Evolutionary conservation across 1,284 basidiomycete genomes (phyloP), one percentile per base, ranked within the genome.

Genomic region (Malassezia equina): DNA sequence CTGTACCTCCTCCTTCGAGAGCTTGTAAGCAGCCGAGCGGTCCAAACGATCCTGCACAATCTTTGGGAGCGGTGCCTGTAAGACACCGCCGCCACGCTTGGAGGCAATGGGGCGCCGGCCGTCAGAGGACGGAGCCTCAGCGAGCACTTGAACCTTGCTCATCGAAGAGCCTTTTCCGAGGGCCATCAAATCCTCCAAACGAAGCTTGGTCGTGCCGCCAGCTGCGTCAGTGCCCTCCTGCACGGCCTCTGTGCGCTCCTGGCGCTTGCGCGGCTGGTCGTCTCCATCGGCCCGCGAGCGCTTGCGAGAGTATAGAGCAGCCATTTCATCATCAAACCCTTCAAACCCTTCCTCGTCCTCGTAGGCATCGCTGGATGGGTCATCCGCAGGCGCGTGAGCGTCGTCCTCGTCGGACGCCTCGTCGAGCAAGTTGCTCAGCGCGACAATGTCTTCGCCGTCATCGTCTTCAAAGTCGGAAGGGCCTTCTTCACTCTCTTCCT

Each of bases 1-100:
- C 62, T 88, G 83, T 2, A 93, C 86, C 74, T 96, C 91, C 63
- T 83, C 82, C 69, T 88, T 89, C 3, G 90, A 94, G 75, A 86
- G 82, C 67, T 90, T 87, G 75, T 95, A 95, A 0, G 93, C 94
- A 3, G 90, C 93, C 71, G 90, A 84, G 41, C 93, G 84, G 67
- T 95, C 90, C 1, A 96, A 77, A 42, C 86, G 84, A 61, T 95
- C 90, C 73, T 95, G 88, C 0, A 84, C 82, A 29, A 89, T 81
- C 24, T 84, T 83, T 2, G 90, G 89, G 1, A 96, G 79, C 0
- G 94, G 94, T 0, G 89, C 90, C 3, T 87, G 77, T 2, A 96
- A 79, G 0, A 85, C 81, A 53, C 83, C 82, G 23, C 77, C 69
- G 33, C 78, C 77, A 33, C 78, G 75, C 80, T 66, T 75, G 69